phyloP scores from a whole-genome alignment of 2,329 filamentous ascomycete genomes.

The Cadophora malorum region DNA sequence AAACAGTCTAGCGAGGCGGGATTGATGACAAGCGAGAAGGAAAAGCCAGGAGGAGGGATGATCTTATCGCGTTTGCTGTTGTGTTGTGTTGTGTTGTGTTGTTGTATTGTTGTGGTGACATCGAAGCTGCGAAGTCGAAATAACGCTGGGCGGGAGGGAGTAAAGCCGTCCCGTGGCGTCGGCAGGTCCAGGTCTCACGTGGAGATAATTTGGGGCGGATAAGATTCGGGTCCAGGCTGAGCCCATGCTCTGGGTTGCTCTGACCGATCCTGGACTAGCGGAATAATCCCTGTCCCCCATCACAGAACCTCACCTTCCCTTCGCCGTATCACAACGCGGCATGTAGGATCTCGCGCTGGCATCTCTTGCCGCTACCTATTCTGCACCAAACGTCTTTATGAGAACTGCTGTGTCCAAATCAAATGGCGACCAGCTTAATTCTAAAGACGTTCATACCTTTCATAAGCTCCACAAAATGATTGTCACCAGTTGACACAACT shows the following conservation, averaged over 20 bases:
- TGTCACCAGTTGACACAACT: not conserved
- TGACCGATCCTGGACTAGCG: not conserved
- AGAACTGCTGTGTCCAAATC: not conserved
- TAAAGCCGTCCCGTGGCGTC: constrained; percentile 10
- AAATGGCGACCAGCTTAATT: not conserved
- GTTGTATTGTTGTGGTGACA: no score
- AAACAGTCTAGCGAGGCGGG: not conserved
- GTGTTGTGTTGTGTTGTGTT: no score
- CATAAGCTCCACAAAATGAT: not conserved
- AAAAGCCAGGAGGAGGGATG: not conserved
- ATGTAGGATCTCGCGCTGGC: not conserved
- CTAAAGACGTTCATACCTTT: not conserved
- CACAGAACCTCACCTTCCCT: constrained; percentile 1
- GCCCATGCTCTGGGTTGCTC: not conserved
- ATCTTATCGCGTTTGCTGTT: not conserved
- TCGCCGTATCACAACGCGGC: constrained; percentile 4
- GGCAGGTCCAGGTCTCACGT: not conserved
- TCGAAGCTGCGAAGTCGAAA: constrained; percentile 7
- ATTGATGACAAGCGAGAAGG: not conserved
- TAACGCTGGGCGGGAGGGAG: not conserved
- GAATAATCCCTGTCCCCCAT: not conserved
- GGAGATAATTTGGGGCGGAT: not conserved
- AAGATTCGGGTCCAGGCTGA: not conserved
- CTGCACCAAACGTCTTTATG: not conserved
- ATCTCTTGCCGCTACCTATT: not conserved